Evolutionary conservation across 768 basidiomycete genomes (phyloP).

Genomic region (Coprinellus micaceus): DNA sequence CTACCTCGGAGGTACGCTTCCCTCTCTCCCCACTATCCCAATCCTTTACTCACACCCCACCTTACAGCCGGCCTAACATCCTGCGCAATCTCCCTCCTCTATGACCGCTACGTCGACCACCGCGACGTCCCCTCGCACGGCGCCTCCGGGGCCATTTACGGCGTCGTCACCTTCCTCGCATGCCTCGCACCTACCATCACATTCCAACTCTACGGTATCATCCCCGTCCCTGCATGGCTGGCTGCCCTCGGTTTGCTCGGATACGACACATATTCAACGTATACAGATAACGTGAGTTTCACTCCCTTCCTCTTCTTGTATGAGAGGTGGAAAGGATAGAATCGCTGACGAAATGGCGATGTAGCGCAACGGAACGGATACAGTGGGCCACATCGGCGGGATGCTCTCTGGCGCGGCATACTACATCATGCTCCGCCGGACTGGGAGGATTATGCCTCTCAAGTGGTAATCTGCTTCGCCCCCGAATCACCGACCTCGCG

Average conservation of each 20-base stretch:
- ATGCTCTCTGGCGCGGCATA: conserved; percentile 58
- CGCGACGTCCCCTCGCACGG: conserved; percentile 48
- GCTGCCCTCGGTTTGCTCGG: conserved; percentile 64
- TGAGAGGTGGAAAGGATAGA: too few species aligned
- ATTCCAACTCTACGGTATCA: conserved; percentile 69
- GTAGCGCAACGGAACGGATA: conserved; percentile 53
- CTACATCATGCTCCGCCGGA: conserved; percentile 39
- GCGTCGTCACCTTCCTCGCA: conserved; percentile 67
- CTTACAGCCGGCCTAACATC: conserved; percentile 56
- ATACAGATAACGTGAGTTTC: conserved; percentile 34
- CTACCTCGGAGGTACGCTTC: conserved; percentile 63
- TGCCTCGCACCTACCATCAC: conserved; percentile 62
- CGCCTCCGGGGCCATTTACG: conserved; percentile 72
- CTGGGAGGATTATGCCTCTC: conserved; percentile 22
- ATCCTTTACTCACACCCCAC: conserved; percentile 5
- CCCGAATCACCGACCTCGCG: too few species aligned
- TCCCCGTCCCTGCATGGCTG: conserved; percentile 79
- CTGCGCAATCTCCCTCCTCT: conserved; percentile 47
- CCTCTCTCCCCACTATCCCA: neutral
- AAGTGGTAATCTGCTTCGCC: too few species aligned
- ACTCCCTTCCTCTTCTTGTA: neutral
- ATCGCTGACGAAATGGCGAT: too few species aligned
- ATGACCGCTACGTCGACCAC: conserved; percentile 38
- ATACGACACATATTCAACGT: conserved; percentile 52
- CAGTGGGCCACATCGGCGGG: conserved; percentile 69